These are phyloP conservation scores for Amanita fuliginea DNA, from an alignment of 768 basidiomycete genomes.

Conservation along the genomic window DNA sequence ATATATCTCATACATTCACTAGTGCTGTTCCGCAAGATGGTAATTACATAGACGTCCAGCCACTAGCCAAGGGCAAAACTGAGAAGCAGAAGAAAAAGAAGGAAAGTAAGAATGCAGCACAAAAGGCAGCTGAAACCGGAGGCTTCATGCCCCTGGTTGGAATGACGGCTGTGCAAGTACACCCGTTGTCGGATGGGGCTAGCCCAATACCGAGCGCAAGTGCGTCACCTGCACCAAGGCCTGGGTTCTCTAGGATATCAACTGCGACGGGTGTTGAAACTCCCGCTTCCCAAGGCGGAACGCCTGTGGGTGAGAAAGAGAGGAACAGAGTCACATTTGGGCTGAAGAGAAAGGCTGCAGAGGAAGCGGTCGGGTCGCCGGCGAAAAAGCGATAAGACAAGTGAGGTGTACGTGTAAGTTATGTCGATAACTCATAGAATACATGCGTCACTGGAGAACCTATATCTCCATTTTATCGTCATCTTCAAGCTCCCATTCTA, in stretches of 20 bases:
- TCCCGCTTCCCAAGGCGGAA: constrained; percentile 35
- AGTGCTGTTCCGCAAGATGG: constrained; percentile 83
- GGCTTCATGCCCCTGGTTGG: constrained; percentile 50
- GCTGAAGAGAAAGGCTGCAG: constrained; percentile 73
- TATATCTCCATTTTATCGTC: constrained; percentile 35
- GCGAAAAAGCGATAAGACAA: constrained; percentile 31
- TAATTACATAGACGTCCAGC: constrained; percentile 73
- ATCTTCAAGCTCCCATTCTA: constrained; percentile 6
- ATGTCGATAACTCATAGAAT: neutral
- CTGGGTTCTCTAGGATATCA: constrained; percentile 71
- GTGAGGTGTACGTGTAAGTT: neutral
- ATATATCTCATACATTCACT: constrained; percentile 6
- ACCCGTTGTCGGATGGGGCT: constrained; percentile 29
- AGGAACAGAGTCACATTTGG: constrained; percentile 70
- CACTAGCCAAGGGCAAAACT: constrained; percentile 73
- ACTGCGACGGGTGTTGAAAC: constrained; percentile 34
- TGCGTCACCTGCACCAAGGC: constrained; percentile 56
- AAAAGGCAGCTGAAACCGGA: constrained; percentile 25
- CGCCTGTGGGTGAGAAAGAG: constrained; percentile 60
- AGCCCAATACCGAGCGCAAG: constrained; percentile 36
- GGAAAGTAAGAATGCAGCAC: constrained; percentile 44
- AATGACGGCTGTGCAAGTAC: constrained; percentile 38
- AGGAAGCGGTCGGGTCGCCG: constrained; percentile 58
- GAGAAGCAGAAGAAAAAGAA: constrained; percentile 80
- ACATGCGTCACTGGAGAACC: constrained; percentile 2